Percentiles rank a stretch among this genome's conserved stretches.
Conservation (phyloP, 2,329 filamentous ascomycete species). For the Thermothelomyces thermophilus region DNA sequence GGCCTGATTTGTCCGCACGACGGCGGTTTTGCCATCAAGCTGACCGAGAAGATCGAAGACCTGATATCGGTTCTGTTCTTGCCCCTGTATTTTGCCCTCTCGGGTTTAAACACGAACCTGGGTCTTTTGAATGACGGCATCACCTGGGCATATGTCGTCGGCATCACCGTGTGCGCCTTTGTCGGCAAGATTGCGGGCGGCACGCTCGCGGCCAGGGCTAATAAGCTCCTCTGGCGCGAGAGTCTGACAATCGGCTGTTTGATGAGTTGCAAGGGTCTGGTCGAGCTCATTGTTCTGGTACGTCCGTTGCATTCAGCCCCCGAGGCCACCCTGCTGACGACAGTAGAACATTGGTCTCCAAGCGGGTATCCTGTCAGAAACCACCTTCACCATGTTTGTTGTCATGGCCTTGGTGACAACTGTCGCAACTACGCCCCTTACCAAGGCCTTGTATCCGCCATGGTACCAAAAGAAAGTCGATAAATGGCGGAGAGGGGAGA, state of each 20-base stretch:
- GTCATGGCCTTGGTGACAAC: constrained; percentile 89
- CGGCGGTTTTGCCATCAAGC: constrained; percentile 80
- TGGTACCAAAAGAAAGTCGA: constrained; percentile 49
- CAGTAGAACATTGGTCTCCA: constrained; percentile 65
- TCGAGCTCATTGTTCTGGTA: constrained; percentile 90
- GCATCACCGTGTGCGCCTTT: constrained; percentile 75
- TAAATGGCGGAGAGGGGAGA: constrained; percentile 68
- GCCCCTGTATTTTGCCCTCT: constrained; percentile 89
- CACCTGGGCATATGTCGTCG: constrained; percentile 86
- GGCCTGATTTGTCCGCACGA: constrained; percentile 88
- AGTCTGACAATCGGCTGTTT: constrained; percentile 79
- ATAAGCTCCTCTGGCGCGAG: constrained; percentile 82
- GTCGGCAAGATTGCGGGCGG: constrained; percentile 79
- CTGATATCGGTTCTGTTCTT: constrained; percentile 76
- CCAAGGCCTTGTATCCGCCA: constrained; percentile 65
- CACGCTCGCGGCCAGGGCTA: constrained; percentile 66
- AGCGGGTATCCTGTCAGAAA: constrained; percentile 69
- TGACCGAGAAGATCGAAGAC: constrained; percentile 93
- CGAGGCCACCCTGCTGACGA: constrained; percentile 1
- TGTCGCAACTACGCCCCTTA: constrained; percentile 73
- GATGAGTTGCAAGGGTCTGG: constrained; percentile 96
- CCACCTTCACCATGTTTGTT: constrained; percentile 90
- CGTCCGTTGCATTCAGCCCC: constrained; percentile 26
- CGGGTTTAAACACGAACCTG: constrained; percentile 80
- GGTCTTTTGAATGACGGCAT: constrained; percentile 75